Evolutionary conservation across 805 yeast species (phyloP), one percentile per base, ranked within the genome.

Genomic region (Suhomyces sp.): DNA sequence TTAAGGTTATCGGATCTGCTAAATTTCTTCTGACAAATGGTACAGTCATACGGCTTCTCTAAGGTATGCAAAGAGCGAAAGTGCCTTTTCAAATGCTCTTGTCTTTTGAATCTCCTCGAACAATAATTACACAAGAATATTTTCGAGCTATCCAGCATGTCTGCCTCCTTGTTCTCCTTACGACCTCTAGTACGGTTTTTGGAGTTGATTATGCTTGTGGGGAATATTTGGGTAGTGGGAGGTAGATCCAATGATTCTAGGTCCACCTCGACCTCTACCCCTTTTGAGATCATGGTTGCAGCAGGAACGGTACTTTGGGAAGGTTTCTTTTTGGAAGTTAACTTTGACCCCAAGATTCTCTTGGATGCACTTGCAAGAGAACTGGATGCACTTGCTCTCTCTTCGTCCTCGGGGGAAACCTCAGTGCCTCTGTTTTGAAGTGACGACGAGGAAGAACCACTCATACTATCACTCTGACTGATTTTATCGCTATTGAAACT

Each of bases 51-150:
- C 0, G 90, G 93, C 66, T 85, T 87, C 52, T 85, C 90, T 51
- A 84, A 78, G 33, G 87, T 86, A 62, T 87, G 94, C 54, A 87
- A 73, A 17, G 90, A 83, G 53, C 92, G 72, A 64, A 84, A 81
- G 61, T 87, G 94, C 54, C 94, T 77, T 64, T 85, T 86, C 59
- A 87, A 70, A 66, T 87, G 94, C 62, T 87, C 94, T 65, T 86
- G 90, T 59, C 94, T 77, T 63, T 85, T 83, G 69, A 87, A 87
- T 38, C 80, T 64, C 58, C 92, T 77, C 47, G 80, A 76, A 65
- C 93, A 87, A 61, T 76, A 79, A 31, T 80, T 80, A 65, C 92
- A 87, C 29, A 80, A 80, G 63, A 79, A 86, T 42, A 82, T 82
- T 67, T 85, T 85, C 9, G 78, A 48, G 57, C 73, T 76, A 56